Evolutionary conservation across 2,329 filamentous ascomycete species (phyloP), one percentile per base, ranked within the genome.

Genomic region (Ophiostoma perfectum): DNA sequence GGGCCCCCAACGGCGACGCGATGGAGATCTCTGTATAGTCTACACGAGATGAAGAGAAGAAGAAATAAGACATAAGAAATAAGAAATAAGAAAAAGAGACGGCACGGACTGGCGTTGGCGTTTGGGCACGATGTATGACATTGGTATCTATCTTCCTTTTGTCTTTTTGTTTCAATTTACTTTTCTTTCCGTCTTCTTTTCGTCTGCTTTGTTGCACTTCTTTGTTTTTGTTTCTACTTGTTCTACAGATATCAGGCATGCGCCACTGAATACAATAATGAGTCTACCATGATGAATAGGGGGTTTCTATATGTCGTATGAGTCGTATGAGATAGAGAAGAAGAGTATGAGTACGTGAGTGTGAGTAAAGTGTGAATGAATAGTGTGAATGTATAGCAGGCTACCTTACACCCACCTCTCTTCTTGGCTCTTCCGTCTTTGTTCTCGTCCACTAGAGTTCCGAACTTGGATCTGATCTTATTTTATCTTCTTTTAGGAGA

Each of bases 21-120:
- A 67, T 73, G 70, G 72, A 72, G 64, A 70, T 71, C 42, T 64
- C 65, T 0, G 68, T 67, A 12, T 66, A 71, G 58, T 27, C 27
- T 27, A 27, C 27, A 27, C 27, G 27, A 27, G 27, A 27, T 27
- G 27, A 27, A 27, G 27, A 27, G 27, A 27, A 27, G 27, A 27
- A 27, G 27, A 27, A 27, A 27, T 27, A 27, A 27, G 27, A 27
- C 27, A 27, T 27, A 27, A 27, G 27, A 27, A 27, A 27, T 27
- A 27, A 27, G 27, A 27, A 27, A 27, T 65, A 52, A n/a, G 58
- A 36, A 47, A 39, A 16, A 41, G 64, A 27, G 42, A 52, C 49
- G 14, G 6, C 18, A 38, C 55, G 55, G 55, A 39, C 27, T 27
- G 27, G 27, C 27, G 55, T 14, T 39, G 55, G 55, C 55, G 55